phyloP scores from a whole-genome alignment of 805 yeast genomes.

The Grigorovia transvaalensis region DNA sequence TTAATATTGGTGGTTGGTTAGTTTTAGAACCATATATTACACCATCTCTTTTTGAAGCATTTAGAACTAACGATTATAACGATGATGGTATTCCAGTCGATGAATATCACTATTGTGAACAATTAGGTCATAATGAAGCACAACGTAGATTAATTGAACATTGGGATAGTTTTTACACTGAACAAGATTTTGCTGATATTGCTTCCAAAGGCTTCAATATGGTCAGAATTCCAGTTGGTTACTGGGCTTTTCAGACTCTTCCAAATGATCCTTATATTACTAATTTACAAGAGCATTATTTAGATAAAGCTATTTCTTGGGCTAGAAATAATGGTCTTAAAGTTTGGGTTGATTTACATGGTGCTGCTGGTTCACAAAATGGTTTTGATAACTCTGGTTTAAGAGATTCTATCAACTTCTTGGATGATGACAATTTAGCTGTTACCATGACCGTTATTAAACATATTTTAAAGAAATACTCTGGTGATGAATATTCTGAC shows the following conservation, averaged over 20 bases:
- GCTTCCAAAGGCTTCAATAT: constrained; percentile 58
- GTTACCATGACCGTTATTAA: constrained; percentile 47
- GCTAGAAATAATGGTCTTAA: constrained; percentile 48
- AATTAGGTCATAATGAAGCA: constrained; percentile 54
- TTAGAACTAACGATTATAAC: constrained; percentile 27
- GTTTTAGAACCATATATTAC: constrained; percentile 80
- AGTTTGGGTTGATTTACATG: constrained; percentile 89
- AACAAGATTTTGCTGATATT: constrained; percentile 55
- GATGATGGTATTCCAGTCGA: constrained; percentile 56
- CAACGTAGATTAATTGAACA: constrained; percentile 44
- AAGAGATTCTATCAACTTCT: constrained; percentile 51
- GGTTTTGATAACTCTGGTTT: constrained; percentile 92
- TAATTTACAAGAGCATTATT: constrained; percentile 56
- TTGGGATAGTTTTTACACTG: constrained; percentile 75
- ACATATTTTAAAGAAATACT: constrained; percentile 52
- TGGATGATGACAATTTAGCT: constrained; percentile 38
- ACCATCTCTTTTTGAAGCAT: constrained; percentile 58
- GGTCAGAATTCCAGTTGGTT: constrained; percentile 87
- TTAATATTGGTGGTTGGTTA: constrained; percentile 85
- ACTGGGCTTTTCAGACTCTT: constrained; percentile 72
- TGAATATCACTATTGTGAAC: constrained; percentile 59
- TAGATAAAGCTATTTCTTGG: constrained; percentile 78
- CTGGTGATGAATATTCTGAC: constrained; percentile 47
- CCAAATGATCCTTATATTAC: constrained; percentile 73
- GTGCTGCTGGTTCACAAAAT: constrained; percentile 94